Percentiles rank a stretch among this genome's conserved stretches.
Conservation (phyloP, 192 early-diverging fungal species). For the Mortierella hygrophila region DNA sequence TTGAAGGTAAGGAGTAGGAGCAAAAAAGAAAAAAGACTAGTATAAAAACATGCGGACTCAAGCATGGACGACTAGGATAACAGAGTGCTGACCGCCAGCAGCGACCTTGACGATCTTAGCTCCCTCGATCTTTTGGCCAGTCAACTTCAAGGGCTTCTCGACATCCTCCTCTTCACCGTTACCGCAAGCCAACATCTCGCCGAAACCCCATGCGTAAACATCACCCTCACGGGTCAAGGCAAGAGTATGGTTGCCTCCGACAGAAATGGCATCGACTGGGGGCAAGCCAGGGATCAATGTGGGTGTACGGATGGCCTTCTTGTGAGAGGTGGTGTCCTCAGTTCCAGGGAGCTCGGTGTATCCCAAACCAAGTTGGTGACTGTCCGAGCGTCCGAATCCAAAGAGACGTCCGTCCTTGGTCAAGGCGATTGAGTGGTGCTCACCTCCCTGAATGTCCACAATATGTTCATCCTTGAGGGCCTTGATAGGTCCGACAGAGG, state of each 20-base stretch:
- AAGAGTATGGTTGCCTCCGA: constrained; percentile 73
- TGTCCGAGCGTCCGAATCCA: constrained; percentile 89
- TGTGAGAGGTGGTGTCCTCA: constrained; percentile 54
- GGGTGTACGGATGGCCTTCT: constrained; percentile 72
- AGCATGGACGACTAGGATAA: constrained; percentile 62
- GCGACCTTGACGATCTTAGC: constrained; percentile 69
- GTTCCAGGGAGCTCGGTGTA: constrained; percentile 49
- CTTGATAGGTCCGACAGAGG: constrained; percentile 69
- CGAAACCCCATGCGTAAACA: constrained; percentile 92
- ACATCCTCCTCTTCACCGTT: constrained; percentile 86
- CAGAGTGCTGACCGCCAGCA: constrained; percentile 87
- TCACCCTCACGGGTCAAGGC: constrained; percentile 68
- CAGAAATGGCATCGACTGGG: constrained; percentile 63
- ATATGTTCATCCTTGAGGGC: constrained; percentile 63
- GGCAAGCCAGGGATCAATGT: constrained; percentile 61
- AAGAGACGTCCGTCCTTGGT: constrained; percentile 78
- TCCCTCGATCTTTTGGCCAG: constrained; percentile 80
- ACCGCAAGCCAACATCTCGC: constrained; percentile 85
- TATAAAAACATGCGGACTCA: not conserved
- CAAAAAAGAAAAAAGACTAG: not conserved
- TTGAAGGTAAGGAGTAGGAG: not conserved
- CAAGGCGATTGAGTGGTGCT: constrained; percentile 88
- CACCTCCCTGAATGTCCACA: constrained; percentile 79
- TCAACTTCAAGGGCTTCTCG: constrained; percentile 66
- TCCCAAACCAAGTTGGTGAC: constrained; percentile 82